phyloP scores from a whole-genome alignment of 2,329 filamentous ascomycete genomes.

The Arthroderma sp. region DNA sequence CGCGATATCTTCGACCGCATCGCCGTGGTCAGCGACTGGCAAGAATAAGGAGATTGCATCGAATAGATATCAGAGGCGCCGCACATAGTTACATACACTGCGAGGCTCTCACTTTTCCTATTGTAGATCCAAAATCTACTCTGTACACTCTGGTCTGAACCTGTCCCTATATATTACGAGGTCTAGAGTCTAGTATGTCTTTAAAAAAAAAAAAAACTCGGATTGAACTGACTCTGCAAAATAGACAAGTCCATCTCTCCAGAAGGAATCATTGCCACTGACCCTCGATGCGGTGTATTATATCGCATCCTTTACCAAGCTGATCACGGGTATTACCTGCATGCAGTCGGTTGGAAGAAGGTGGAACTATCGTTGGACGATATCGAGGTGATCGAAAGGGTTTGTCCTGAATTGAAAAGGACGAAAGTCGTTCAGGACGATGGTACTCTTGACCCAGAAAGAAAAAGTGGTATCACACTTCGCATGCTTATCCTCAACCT shows the following conservation, averaged over 20 bases:
- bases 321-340: constrained; percentile 34
- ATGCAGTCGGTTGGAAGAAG: constrained; percentile 40
- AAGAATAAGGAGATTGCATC: too few relatives aligned
- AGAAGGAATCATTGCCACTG: constrained; percentile 25
- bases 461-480: constrained; percentile 42
- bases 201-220: too few relatives aligned
- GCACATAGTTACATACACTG: too few relatives aligned
- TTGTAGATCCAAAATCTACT: too few relatives aligned
- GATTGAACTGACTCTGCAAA: not conserved
- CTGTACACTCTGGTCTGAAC: too few relatives aligned
- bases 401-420: constrained; percentile 34
- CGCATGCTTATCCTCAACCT: constrained; percentile 42
- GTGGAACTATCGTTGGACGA: constrained; percentile 34
- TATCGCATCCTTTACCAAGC: constrained; percentile 43
- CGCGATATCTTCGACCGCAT: too few relatives aligned
- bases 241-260: constrained; percentile 12
- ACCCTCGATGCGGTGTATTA: constrained; percentile 49
- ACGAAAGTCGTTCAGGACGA: constrained; percentile 32
- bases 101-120: too few relatives aligned
- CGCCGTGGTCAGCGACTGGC: too few relatives aligned
- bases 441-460: constrained; percentile 32
- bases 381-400: constrained; percentile 26
- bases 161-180: too few relatives aligned
- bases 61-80: too few relatives aligned
- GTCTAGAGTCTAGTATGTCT: too few relatives aligned